Conservation (phyloP, 306 rosid species). For the Prunus kanzakura region DNA sequence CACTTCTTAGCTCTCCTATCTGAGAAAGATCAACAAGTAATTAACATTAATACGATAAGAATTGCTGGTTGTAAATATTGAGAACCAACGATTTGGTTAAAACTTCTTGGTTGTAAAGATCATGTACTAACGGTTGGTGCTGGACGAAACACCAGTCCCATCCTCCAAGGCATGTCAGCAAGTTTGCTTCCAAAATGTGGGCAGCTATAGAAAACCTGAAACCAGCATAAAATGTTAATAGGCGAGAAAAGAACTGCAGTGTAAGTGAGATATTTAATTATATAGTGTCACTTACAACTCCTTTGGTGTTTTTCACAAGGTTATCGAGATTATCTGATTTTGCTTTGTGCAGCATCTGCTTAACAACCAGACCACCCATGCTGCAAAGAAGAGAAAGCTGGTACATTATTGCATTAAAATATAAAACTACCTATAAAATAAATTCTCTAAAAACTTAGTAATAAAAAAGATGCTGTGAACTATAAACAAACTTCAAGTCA, state of each 20-base stretch:
- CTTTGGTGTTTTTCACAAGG: constrained; percentile 79
- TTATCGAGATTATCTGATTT: constrained; percentile 56
- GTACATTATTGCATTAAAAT: not conserved
- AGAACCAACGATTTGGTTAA: constrained; percentile 7
- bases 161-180: constrained; percentile 98
- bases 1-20: constrained; percentile 97
- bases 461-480: not conserved
- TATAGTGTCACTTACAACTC: constrained; percentile 62
- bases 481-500: not conserved
- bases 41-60: not conserved
- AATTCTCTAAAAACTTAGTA: not conserved
- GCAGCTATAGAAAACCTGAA: constrained; percentile 95
- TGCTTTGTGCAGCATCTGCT: constrained; percentile 89
- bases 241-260: constrained; percentile 3
- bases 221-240: constrained; percentile 18
- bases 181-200: constrained; percentile 99
- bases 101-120: constrained; percentile 2
- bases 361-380: constrained; percentile 97
- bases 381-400: constrained; percentile 42
- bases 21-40: constrained; percentile 36
- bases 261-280: constrained; percentile 6
- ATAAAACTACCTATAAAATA: not conserved
- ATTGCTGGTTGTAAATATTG: not conserved
- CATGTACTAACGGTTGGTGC: constrained; percentile 77
- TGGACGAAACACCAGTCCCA: constrained; percentile 92